Conservation (phyloP, 176 grass and related monocot genomes). For the Triticum urartu region DNA sequence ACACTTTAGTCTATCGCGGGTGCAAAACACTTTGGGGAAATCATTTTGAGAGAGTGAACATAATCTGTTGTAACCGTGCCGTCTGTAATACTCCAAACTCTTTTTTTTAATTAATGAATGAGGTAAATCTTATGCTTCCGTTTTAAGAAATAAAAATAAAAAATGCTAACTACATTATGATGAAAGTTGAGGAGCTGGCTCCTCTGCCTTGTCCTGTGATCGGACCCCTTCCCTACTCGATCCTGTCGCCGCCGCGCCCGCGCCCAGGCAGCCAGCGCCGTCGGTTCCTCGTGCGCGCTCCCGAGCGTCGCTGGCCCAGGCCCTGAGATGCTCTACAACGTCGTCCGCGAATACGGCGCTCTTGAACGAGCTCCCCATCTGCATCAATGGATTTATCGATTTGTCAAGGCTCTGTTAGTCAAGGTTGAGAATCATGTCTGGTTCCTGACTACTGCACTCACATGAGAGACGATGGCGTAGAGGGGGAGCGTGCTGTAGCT, state of each 20-base stretch:
- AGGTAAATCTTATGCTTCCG: too few species aligned
- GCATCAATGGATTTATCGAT: background rate
- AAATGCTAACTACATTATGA: too few species aligned
- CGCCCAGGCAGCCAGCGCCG: background rate
- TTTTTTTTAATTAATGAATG: too few species aligned
- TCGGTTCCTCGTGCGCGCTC: background rate
- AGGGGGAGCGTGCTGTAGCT: conserved; percentile 88
- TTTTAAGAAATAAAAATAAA: too few species aligned
- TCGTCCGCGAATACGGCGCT: conserved; percentile 69
- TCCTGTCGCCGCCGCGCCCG: background rate
- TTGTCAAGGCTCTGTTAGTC: background rate
- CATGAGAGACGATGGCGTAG: conserved; percentile 84
- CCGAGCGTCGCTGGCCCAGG: conserved; percentile 21
- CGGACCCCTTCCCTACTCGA: background rate
- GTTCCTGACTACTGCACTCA: conserved; percentile 7
- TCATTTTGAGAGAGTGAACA: too few species aligned
- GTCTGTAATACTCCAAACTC: too few species aligned
- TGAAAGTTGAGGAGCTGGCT: background rate
- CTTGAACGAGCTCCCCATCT: conserved; percentile 92
- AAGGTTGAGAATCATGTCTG: background rate
- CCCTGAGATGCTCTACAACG: conserved; percentile 25
- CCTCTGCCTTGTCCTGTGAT: background rate
- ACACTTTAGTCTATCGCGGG: too few species aligned
- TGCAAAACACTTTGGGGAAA: too few species aligned
- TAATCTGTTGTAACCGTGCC: too few species aligned